Evolutionary conservation across 352 stramenopile genomes (phyloP).

Genomic region (Phytophthora megakarya): DNA sequence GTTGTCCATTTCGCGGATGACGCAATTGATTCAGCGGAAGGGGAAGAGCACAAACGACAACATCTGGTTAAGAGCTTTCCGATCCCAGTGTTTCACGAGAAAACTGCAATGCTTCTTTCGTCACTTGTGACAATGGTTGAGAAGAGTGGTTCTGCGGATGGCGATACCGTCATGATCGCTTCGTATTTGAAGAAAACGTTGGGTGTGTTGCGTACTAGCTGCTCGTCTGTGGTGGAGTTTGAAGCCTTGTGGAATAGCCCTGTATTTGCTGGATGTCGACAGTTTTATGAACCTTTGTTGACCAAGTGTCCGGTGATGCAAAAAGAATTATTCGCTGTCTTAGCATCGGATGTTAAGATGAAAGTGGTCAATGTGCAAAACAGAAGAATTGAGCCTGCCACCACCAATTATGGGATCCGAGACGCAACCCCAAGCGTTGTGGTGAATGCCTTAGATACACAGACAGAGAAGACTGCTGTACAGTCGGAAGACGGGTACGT

Average conservation of each 20-base stretch:
- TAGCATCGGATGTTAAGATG: constrained; percentile 31
- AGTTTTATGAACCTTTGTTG: constrained; percentile 68
- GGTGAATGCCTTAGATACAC: not conserved
- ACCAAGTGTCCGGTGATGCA: constrained; percentile 41
- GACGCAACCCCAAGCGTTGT: not conserved
- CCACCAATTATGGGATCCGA: constrained; percentile 6
- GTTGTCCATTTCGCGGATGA: constrained; percentile 45
- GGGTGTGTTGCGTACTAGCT: constrained; percentile 45
- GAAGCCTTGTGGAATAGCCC: constrained; percentile 62
- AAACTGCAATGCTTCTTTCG: constrained; percentile 58
- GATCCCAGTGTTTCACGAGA: constrained; percentile 66
- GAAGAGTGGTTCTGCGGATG: constrained; percentile 38
- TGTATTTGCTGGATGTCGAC: constrained; percentile 56
- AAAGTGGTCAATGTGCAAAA: constrained; percentile 15
- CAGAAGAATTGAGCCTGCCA: constrained; percentile 1
- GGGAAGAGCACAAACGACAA: constrained; percentile 34
- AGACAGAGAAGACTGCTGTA: not conserved
- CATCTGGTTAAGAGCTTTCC: constrained; percentile 53
- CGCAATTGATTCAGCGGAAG: constrained; percentile 29
- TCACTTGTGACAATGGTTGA: constrained; percentile 50
- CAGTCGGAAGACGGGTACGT: not conserved
- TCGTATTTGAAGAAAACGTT: constrained; percentile 57
- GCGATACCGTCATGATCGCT: constrained; percentile 34
- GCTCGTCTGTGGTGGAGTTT: constrained; percentile 62
- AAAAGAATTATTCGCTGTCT: constrained; percentile 35